A percentile compares a stretch with the other conserved stretches of the same genome.
phyloP scores from a whole-genome alignment of 176 grass and related monocot species.

The Rhynchospora tenuis region DNA sequence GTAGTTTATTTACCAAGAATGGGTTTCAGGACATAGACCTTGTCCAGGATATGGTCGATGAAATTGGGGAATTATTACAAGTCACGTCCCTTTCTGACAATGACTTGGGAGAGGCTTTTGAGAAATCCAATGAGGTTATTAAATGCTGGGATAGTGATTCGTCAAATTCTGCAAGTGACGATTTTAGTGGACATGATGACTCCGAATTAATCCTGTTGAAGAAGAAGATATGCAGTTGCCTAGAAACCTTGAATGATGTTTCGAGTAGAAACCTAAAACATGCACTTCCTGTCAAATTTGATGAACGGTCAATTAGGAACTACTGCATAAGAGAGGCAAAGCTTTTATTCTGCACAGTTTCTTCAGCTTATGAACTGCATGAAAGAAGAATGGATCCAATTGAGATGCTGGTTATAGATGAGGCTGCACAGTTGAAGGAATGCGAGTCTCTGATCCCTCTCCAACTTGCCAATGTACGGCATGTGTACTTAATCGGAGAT shows the following conservation, averaged over 20 bases:
- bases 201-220: slow-evolving; percentile 33
- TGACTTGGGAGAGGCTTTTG: slow-evolving; percentile 42
- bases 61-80: slow-evolving; percentile 33
- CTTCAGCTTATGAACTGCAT: slow-evolving; percentile 47
- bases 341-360: slow-evolving; percentile 73
- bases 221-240: slow-evolving; percentile 46
- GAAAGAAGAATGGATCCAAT: slow-evolving; percentile 41
- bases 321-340: slow-evolving; percentile 67
- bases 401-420: slow-evolving; percentile 71
- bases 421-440: slow-evolving; percentile 85
- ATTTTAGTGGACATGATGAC: slow-evolving; percentile 1
- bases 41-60: slow-evolving; percentile 33
- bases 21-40: slow-evolving; percentile 40
- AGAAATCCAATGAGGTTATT: slow-evolving; percentile 29
- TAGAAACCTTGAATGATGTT: slow-evolving; percentile 45
- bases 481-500: slow-evolving; percentile 75
- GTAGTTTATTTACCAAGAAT: slow-evolving; percentile 25
- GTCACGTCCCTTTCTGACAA: slow-evolving; percentile 38
- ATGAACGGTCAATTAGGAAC: slow-evolving; percentile 36
- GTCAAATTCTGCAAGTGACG: background rate
- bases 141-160: slow-evolving; percentile 21
- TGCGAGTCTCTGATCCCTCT: slow-evolving; percentile 70
- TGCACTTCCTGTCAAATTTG: slow-evolving; percentile 42
- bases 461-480: slow-evolving; percentile 43
- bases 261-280: slow-evolving; percentile 25